These are phyloP conservation scores for Penicillium sp. DNA, from an alignment of 2,329 filamentous ascomycete genomes.

Conservation along the genomic window DNA sequence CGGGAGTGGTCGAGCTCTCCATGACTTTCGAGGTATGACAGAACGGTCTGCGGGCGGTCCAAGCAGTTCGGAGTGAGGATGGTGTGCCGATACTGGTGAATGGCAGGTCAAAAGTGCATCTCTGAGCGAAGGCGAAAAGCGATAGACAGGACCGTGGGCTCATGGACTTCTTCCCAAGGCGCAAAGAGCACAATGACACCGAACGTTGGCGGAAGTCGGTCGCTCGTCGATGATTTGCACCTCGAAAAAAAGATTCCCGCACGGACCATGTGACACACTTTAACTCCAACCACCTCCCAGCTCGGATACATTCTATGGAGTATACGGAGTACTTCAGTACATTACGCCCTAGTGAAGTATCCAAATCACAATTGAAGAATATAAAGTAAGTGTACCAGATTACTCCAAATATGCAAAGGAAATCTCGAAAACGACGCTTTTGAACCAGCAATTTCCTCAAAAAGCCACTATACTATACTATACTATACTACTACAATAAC, in stretches of 20 bases:
- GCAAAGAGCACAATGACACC: conserved; percentile 1
- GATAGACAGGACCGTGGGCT: conserved; percentile 11
- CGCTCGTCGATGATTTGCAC: conserved; percentile 11
- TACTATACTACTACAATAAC: too few species aligned
- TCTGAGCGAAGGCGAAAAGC: conserved; percentile 7
- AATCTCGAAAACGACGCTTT: too few species aligned
- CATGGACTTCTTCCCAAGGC: conserved; percentile 18
- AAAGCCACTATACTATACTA: too few species aligned
- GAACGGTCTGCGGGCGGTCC: conserved; percentile 13
- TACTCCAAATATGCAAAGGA: too few species aligned
- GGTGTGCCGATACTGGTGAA: background rate
- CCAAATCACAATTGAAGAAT: too few species aligned
- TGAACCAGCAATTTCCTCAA: too few species aligned
- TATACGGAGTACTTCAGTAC: too few species aligned
- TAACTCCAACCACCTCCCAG: background rate
- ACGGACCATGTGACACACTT: conserved; percentile 23
- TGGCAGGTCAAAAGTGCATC: conserved; percentile 19
- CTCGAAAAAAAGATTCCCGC: conserved; percentile 20
- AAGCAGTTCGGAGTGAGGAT: conserved; percentile 4
- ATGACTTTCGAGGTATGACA: conserved; percentile 21
- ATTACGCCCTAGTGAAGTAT: too few species aligned
- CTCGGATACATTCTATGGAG: background rate
- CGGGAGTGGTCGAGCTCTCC: conserved; percentile 25
- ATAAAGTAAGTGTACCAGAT: too few species aligned
- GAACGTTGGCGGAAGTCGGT: background rate